Conservation (phyloP, 768 basidiomycete genomes). For the Lactifluus hygrophoroides region DNA sequence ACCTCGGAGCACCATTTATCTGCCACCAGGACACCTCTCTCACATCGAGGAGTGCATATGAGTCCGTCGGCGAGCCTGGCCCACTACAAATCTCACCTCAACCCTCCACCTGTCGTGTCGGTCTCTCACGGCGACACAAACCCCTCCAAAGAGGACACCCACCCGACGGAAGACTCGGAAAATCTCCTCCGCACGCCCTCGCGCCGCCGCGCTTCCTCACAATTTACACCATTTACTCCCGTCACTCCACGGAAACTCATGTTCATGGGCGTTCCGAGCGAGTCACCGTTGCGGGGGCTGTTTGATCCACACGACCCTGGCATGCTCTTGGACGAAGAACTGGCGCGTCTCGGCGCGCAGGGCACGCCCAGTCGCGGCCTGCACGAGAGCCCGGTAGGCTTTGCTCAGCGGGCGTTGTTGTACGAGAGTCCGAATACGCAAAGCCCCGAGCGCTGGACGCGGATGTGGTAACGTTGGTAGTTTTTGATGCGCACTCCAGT, state of each 20-base stretch:
- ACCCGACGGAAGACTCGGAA: slow-evolving; percentile 19
- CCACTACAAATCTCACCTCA: slow-evolving; percentile 61
- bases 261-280: slow-evolving; percentile 27
- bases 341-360: slow-evolving; percentile 36
- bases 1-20: slow-evolving; percentile 37
- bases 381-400: slow-evolving; percentile 61
- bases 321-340: slow-evolving; percentile 61
- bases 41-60: slow-evolving; percentile 62
- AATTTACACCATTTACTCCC: slow-evolving; percentile 25
- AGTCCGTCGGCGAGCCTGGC: slow-evolving; percentile 56
- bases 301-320: slow-evolving; percentile 69
- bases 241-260: slow-evolving; percentile 39
- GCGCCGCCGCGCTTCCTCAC: slow-evolving; percentile 31
- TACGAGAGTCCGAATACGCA: slow-evolving; percentile 66
- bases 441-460: slow-evolving; percentile 46
- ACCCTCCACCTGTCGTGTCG: slow-evolving; percentile 44
- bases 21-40: slow-evolving; percentile 55
- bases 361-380: slow-evolving; percentile 16
- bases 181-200: slow-evolving; percentile 38
- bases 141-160: slow-evolving; percentile 29
- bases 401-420: slow-evolving; percentile 48
- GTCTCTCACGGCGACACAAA: slow-evolving; percentile 29
- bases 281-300: slow-evolving; percentile 41
- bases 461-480: slow-evolving; percentile 21
- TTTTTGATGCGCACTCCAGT: too few species aligned